A percentile compares a stretch with the other conserved stretches of the same genome.
These are phyloP conservation scores for Colletotrichum cordylinicola DNA, from an alignment of 2,329 filamentous ascomycete genomes.

Conservation along the genomic window DNA sequence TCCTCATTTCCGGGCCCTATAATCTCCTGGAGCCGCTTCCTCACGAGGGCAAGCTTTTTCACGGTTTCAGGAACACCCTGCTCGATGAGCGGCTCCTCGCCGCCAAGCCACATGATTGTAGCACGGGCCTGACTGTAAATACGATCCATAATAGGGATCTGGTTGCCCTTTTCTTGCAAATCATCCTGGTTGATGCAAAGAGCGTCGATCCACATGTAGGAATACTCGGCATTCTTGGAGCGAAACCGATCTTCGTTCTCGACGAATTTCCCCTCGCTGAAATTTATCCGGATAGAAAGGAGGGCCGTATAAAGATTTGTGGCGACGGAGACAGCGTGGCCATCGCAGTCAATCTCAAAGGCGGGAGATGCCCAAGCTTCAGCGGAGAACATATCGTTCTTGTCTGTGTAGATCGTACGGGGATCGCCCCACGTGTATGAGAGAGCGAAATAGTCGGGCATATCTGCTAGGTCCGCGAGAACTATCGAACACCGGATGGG, in stretches of 20 bases:
- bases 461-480: neutral
- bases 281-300: rapidly evolving
- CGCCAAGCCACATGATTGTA: neutral
- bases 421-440: neutral
- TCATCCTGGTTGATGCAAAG: neutral
- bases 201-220: neutral
- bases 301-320: neutral
- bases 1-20: rapidly evolving
- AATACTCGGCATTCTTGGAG: neutral
- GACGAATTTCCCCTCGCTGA: neutral
- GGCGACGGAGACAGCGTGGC: neutral
- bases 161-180: neutral
- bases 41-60: neutral
- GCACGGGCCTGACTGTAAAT: neutral
- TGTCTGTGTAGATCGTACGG: neutral
- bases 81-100: neutral
- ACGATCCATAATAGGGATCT: neutral
- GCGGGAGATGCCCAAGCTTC: neutral
- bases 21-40: rapidly evolving
- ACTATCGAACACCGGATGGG: neutral
- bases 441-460: neutral
- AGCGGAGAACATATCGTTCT: rapidly evolving
- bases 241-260: rapidly evolving
- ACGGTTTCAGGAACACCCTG: neutral
- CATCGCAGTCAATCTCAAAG: neutral